Percentiles rank a stretch among this genome's conserved stretches.
phyloP scores from a whole-genome alignment of 2,329 filamentous ascomycete species.

The Phialocephala subalpina region DNA sequence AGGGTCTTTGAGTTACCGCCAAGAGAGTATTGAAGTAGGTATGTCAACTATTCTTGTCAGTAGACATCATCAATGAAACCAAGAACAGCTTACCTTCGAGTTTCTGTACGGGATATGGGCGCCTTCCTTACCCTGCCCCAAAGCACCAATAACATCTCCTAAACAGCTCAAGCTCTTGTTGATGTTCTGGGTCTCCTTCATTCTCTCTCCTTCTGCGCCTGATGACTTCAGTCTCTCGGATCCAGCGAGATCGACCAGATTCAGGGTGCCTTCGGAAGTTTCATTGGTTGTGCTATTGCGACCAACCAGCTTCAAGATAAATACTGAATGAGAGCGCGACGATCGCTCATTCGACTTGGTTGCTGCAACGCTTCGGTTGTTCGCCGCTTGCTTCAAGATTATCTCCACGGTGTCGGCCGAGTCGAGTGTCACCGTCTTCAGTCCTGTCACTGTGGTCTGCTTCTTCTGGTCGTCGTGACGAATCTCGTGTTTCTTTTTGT shows the following conservation, averaged over 20 bases:
- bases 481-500: constrained; percentile 88
- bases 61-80: neutral
- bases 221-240: constrained; percentile 91
- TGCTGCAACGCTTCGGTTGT: constrained; percentile 90
- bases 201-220: constrained; percentile 82
- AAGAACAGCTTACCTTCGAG: constrained; percentile 73
- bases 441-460: constrained; percentile 83
- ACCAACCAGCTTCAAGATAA: constrained; percentile 84
- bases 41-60: constrained; percentile 70
- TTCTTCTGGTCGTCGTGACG: constrained; percentile 84
- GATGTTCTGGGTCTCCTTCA: constrained; percentile 96
- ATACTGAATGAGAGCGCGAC: constrained; percentile 94
- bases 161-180: constrained; percentile 93
- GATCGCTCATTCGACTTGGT: constrained; percentile 98
- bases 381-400: constrained; percentile 81
- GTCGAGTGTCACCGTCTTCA: constrained; percentile 78
- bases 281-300: constrained; percentile 78
- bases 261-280: constrained; percentile 89
- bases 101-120: constrained; percentile 93
- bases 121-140: constrained; percentile 81
- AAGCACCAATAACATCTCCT: constrained; percentile 91
- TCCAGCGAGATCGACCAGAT: constrained; percentile 93
- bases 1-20: constrained; percentile 97
- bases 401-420: constrained; percentile 81
- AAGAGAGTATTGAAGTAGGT: constrained; percentile 91